A percentile compares a stretch with the other conserved stretches of the same genome.
Evolutionary conservation across 139 green algal genomes (phyloP).

Genomic region (Picocystis salinarum): DNA sequence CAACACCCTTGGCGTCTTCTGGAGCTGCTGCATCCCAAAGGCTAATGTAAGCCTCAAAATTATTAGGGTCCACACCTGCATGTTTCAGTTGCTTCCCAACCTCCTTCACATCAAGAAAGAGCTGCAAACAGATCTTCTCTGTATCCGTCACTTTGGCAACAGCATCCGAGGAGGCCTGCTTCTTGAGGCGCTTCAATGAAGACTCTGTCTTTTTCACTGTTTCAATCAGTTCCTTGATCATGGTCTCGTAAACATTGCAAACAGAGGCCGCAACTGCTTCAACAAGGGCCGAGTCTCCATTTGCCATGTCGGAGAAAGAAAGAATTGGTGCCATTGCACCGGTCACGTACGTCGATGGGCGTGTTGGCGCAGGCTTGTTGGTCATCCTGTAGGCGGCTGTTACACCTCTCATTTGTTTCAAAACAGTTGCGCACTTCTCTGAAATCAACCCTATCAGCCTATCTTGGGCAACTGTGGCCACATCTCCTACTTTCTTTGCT

Average conservation of each 20-base stretch:
- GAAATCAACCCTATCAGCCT: conserved; percentile 10
- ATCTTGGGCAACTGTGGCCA: conserved; percentile 3
- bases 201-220: conserved; percentile 69
- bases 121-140: conserved; percentile 63
- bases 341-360: conserved; percentile 60
- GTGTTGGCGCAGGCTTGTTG: conserved; percentile 44
- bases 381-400: conserved; percentile 85
- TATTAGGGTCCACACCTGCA: too few relatives aligned
- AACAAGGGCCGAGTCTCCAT: conserved; percentile 7
- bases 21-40: too few relatives aligned
- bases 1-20: too few relatives aligned
- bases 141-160: conserved; percentile 41
- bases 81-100: too few relatives aligned
- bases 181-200: conserved; percentile 63
- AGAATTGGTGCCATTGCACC: conserved; percentile 23
- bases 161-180: conserved; percentile 17
- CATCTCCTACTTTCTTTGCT: background rate
- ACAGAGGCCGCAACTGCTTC: conserved; percentile 20
- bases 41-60: too few relatives aligned
- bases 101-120: conserved; percentile 23
- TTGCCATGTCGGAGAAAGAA: background rate
- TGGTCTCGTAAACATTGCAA: conserved; percentile 18
- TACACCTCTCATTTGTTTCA: conserved; percentile 76
- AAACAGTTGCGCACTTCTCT: conserved; percentile 23
- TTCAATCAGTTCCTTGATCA: conserved; percentile 56